Base-by-base conservation (phyloP, 495 filamentous ascomycete species). In the Lichenothelia convexa region DNA sequence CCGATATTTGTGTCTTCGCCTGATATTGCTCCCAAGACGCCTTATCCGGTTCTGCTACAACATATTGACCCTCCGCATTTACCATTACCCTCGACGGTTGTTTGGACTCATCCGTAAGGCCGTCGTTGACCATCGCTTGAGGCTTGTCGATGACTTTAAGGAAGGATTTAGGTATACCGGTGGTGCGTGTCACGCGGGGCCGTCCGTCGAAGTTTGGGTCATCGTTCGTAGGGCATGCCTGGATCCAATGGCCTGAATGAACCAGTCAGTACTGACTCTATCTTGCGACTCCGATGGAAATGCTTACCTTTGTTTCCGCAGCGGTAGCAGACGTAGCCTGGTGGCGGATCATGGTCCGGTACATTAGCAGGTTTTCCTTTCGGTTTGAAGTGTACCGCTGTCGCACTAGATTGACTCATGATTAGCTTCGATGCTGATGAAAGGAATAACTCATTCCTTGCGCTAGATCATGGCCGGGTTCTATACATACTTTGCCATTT, bases 11-110 rank as follows among this genome's bases (percentile, higher is more conserved):
- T 11, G 64, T 61, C 60, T 93, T 93, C 50, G 80, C 86, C 62
- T 95, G 89, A 62, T 84, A 93, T 53, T 91, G 67, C 49, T 94
- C 81, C 86, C 89, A 99, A 26, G 86, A 75, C 40, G 78, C 80
- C 56, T 89, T 86, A 58, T 99, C 89, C 33, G 87, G 78, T 52
- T 87, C 75, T 34, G 84, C 84, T 60, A 93, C 75, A 44, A 99
- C 89, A 62, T 82, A 93, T 51, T 99, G 81, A 50, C 91, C 89
- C 55, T 93, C 85, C 30, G 86, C 80, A 62, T 94, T 92, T 34
- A 95, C 78, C 91, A 93, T 94, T 44, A 95, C 73, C 39, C 80
- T 80, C 34, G 72, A 65, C 32, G 84, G 82, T 37, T 79, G 75
- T 50, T 83, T 83, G 24, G 70, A 59, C 39, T 84, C 76, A 47